Percentiles rank a stretch among this genome's conserved stretches.
Evolutionary conservation across 352 stramenopile species (phyloP).

Genomic region (Pythium pyrilobum): DNA sequence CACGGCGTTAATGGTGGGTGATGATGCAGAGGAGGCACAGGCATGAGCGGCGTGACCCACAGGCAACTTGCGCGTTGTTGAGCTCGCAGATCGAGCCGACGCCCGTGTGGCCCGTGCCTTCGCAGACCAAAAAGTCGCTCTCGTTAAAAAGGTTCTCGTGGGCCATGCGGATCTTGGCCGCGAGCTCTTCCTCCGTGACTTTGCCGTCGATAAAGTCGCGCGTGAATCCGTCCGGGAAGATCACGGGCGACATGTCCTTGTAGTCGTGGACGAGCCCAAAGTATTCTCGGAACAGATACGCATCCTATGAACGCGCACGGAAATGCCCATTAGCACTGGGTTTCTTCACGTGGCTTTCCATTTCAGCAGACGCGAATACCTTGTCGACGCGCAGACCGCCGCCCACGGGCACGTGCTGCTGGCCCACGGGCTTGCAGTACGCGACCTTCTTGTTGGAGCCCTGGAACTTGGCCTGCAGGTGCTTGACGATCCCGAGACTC

Average conservation of each 20-base stretch:
- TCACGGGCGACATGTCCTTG: slow-evolving; percentile 96
- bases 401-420: slow-evolving; percentile 88
- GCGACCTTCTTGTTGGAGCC: slow-evolving; percentile 55
- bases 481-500: slow-evolving; percentile 92
- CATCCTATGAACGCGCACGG: slow-evolving; percentile 48
- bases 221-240: slow-evolving; percentile 96
- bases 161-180: slow-evolving; percentile 70
- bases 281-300: slow-evolving; percentile 94
- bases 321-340: too few relatives aligned
- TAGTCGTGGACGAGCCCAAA: slow-evolving; percentile 96
- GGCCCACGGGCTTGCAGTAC: slow-evolving; percentile 96
- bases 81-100: slow-evolving; percentile 89
- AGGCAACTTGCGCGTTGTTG: slow-evolving; percentile 87
- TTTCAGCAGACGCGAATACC: slow-evolving; percentile 25
- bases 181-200: slow-evolving; percentile 78
- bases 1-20: not conserved
- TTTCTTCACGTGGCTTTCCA: too few relatives aligned
- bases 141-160: slow-evolving; percentile 74
- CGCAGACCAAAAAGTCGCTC: slow-evolving; percentile 93
- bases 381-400: slow-evolving; percentile 86
- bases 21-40: not conserved
- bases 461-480: slow-evolving; percentile 89
- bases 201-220: slow-evolving; percentile 96
- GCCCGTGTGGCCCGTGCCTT: slow-evolving; percentile 93
- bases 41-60: slow-evolving; percentile 23